phyloP scores from a whole-genome alignment of 192 early-diverging fungal genomes.

The Linnemannia hyalina region DNA sequence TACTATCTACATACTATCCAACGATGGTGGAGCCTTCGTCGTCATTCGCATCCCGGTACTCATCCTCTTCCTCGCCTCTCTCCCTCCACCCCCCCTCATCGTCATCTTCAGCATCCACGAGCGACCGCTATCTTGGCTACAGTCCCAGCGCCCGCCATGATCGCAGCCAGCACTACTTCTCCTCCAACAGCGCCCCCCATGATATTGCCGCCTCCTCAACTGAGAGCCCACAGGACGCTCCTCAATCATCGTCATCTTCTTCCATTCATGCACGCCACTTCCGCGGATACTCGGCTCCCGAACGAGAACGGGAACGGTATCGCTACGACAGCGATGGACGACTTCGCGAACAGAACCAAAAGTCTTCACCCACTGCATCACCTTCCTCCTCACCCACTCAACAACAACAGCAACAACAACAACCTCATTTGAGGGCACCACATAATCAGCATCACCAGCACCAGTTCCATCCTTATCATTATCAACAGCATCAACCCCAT shows the following conservation, averaged over 20 bases:
- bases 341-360: conserved; percentile 1
- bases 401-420: not conserved
- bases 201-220: not conserved
- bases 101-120: not conserved
- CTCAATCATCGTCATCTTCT: not conserved
- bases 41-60: not conserved
- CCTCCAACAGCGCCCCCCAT: not conserved
- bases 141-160: conserved; percentile 3
- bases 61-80: conserved; percentile 12
- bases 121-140: conserved; percentile 9
- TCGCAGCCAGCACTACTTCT: conserved; percentile 7
- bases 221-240: not conserved
- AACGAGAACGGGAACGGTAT: not conserved
- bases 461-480: not conserved
- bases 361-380: not conserved
- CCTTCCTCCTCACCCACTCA: conserved; percentile 8
- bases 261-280: not conserved
- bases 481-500: not conserved
- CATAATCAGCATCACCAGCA: not conserved
- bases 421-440: not conserved
- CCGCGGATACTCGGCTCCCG: not conserved
- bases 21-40: not conserved
- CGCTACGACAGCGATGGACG: conserved; percentile 1
- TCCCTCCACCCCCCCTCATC: not conserved
- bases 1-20: no score